Base-by-base conservation (phyloP, 2,329 filamentous ascomycete species). In the Phaeosphaeria sp. region DNA sequence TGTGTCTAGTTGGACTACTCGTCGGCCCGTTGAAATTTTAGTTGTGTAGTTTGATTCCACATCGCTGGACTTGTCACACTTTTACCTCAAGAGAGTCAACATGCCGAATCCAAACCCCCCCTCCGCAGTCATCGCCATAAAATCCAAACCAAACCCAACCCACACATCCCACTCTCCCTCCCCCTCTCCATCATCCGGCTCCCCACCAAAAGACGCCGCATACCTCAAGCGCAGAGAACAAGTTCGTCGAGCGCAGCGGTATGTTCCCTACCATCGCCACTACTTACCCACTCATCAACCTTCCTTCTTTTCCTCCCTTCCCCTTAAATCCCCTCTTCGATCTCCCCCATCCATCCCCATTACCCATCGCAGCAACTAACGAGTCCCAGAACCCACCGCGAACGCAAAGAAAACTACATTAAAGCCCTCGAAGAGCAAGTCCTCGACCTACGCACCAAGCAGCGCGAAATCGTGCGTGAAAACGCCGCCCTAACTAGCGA, bases 171-270 rank as follows among this genome's bases (percentile, higher is more conserved):
- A 7, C 3, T 22, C 40, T 11, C 40, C 18, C 15, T 22, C 40
- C 17, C 17, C 40, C 8, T 11, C 40, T 2, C 40, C 40, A 13
- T 43, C 40, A 11, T 18, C 40, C 40, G 9, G 15, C 3, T 18
- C 40, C 17, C 40, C 21, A 20, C 21, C 30, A 13, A 36, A 36
- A 36, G 30, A 36, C 30, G 30, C 30, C 11, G 44, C 59, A 15
- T 65, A 60, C 40, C 55, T 59, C 11, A 76, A 72, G 54, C 66
- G 75, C 21, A 66, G 74, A 20, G 75, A 77, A 49, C 75, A 77
- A 65, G 67, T 77, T 4, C 72, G 74, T n/a, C 67, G 64, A 54
- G 75, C 75, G 2, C 75, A 77, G 59, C 60, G 66, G 69, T 72
- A 68, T 3, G 27, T 48, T n/a, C n/a, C n/a, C 25, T 30, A 6